Conservation (phyloP, 768 basidiomycete genomes). For the Butyriboletus loyo region DNA sequence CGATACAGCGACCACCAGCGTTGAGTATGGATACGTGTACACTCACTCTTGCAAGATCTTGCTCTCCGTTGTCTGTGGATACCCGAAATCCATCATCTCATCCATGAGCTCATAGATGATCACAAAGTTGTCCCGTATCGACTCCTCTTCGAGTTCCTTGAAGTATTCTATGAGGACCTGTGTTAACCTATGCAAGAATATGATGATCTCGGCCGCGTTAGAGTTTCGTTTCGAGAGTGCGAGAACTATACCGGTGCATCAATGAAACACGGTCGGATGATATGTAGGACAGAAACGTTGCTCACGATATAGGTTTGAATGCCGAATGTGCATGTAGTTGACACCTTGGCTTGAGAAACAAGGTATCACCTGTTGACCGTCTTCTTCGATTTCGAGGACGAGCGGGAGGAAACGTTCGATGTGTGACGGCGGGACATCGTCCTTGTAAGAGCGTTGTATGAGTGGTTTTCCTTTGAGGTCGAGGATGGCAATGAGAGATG, state of each 20-base stretch:
- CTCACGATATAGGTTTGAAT: conserved; percentile 95
- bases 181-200: conserved; percentile 91
- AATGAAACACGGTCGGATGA: not conserved
- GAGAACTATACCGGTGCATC: conserved; percentile 55
- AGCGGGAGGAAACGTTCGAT: conserved; percentile 94
- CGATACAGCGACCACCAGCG: not conserved
- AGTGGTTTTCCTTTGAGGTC: conserved; percentile 98
- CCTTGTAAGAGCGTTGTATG: conserved; percentile 94
- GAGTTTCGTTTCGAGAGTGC: conserved; percentile 94
- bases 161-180: conserved; percentile 97
- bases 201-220: conserved; percentile 93
- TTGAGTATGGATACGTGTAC: not conserved
- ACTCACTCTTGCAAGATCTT: conserved; percentile 96
- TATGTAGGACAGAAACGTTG: conserved; percentile 8
- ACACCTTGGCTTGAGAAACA: conserved; percentile 94
- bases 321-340: conserved; percentile 98
- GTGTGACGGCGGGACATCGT: conserved; percentile 86
- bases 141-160: conserved; percentile 99
- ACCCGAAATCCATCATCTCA: conserved; percentile 99
- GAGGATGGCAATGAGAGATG: conserved; percentile 84
- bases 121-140: conserved; percentile 98
- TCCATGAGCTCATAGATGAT: conserved; percentile 99
- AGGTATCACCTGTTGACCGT: conserved; percentile 92
- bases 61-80: conserved; percentile 97
- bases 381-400: conserved; percentile 94